Evolutionary conservation across 129 eudicot species (phyloP), one percentile per base, ranked within the genome.

Genomic region (Pseudognaphalium luteoalbum): DNA sequence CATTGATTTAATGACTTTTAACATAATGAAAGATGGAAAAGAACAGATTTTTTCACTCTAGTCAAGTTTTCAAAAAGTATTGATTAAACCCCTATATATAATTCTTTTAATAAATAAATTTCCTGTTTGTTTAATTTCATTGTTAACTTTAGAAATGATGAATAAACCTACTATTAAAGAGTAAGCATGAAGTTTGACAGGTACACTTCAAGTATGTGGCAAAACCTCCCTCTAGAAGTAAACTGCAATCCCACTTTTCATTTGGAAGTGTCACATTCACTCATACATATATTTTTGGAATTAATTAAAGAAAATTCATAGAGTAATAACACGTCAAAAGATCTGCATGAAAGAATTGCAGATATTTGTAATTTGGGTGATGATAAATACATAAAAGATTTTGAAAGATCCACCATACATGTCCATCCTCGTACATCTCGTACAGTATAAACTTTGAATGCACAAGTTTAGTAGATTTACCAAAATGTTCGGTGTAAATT

Each of bases 161-260:
- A 64, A 14, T 7, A 64, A 64, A 64, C 11, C 25, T 56, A 14
- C 54, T 12, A 47, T 56, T 56, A 6, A 17, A 64, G 41, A 11
- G 69, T 28, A 64, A 64, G 21, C 69, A 28, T 30, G 69, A 64
- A 30, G 68, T 30, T 15, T 63, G 41, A 15, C 30, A 30, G 69
- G n/a, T 32, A 30, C 68, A 30, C 41, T 63, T 63, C 19, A 63
- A 29, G 37, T 30, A 15, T 63, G 21, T 30, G n/a, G 41, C 42
- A 30, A 63, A 63, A 16, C 41, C 39, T 30, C 21, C 68, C 30
- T 29, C 68, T 28, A 62, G 20, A 63, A 63, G 68, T 63, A 14
- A 25, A 62, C 28, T 28, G 12, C 2, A 63, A 30, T 63, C 39
- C 41, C 9, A 25, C 39, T 63, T 28, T 63, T 63, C 34, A 11